These are phyloP conservation scores for Rubroshorea leprosula DNA, from an alignment of 345 rosid genomes.

Conservation along the genomic window DNA sequence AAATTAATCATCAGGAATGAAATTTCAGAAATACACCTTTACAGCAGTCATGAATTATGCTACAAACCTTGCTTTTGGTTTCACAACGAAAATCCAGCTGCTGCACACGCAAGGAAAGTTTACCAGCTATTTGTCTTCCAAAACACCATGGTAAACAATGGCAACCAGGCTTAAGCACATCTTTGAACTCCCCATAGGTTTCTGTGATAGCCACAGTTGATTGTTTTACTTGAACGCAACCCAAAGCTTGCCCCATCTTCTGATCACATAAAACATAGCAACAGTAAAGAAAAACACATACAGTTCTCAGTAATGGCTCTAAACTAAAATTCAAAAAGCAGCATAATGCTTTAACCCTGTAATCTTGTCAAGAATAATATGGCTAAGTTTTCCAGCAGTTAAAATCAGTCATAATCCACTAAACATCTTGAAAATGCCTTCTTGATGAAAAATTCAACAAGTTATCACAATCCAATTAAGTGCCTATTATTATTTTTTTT, in stretches of 20 bases:
- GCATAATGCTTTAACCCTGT: no score
- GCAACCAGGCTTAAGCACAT: conserved; percentile 57
- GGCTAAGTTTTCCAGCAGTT: no score
- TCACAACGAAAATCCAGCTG: conserved; percentile 58
- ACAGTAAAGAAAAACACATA: no score
- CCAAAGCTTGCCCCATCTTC: conserved; percentile 47
- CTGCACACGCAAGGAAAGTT: conserved; percentile 44
- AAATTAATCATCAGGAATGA: neutral
- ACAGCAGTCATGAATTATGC: neutral
- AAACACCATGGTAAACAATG: conserved; percentile 54
- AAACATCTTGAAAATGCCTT: no score
- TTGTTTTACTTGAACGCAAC: conserved; percentile 54
- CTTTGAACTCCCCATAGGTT: conserved; percentile 43
- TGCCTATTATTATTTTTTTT: no score
- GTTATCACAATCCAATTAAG: no score
- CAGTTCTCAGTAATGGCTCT: conserved; percentile 16
- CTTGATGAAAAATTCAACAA: no score
- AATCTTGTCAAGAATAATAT: no score
- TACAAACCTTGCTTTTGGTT: conserved; percentile 61
- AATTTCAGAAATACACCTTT: neutral
- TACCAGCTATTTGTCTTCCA: conserved; percentile 50
- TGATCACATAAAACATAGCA: neutral
- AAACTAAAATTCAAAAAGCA: no score
- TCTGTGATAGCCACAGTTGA: conserved; percentile 50
- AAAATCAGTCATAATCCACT: no score